Conservation (phyloP, 2,329 filamentous ascomycete genomes). For the Teratosphaeriaceae sp. region DNA sequence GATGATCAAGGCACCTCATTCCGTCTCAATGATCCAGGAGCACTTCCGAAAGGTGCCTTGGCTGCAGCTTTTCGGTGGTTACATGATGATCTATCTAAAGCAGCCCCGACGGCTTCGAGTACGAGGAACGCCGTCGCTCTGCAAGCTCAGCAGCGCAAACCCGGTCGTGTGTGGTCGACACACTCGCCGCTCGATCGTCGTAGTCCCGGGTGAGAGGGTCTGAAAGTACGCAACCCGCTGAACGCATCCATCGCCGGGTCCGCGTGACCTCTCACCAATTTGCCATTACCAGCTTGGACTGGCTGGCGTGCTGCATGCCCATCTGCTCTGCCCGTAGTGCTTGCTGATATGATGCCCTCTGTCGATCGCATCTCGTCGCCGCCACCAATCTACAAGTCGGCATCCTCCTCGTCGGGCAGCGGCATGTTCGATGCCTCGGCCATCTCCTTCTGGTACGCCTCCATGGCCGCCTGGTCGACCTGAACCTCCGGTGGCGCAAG, state of each 20-base stretch:
- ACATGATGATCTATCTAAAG: conserved; percentile 25
- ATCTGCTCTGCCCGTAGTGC: too few species aligned
- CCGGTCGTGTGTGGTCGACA: conserved; percentile 8
- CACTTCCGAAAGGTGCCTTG: background rate
- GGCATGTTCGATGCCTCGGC: conserved; percentile 69
- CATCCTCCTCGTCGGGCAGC: conserved; percentile 90
- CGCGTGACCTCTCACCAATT: conserved; percentile 16
- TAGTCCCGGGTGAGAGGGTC: background rate
- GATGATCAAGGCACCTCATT: too few species aligned
- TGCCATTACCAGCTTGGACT: background rate
- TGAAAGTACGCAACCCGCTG: conserved; percentile 23
- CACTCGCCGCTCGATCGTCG: background rate
- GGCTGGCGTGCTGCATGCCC: too few species aligned
- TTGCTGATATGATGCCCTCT: background rate
- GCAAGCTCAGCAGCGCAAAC: conserved; percentile 12
- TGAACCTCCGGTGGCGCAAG: conserved; percentile 88
- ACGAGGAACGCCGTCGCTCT: conserved; percentile 21
- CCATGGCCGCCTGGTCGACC: conserved; percentile 77
- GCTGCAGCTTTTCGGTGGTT: conserved; percentile 15
- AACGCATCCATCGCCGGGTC: conserved; percentile 21
- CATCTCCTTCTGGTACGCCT: conserved; percentile 87
- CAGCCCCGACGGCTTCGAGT: background rate
- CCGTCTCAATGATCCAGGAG: too few species aligned
- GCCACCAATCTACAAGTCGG: conserved; percentile 46
- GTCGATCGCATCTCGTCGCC: background rate